These are phyloP conservation scores for Shiraia bambusicola DNA, from an alignment of 2,329 filamentous ascomycete species.

Conservation along the genomic window DNA sequence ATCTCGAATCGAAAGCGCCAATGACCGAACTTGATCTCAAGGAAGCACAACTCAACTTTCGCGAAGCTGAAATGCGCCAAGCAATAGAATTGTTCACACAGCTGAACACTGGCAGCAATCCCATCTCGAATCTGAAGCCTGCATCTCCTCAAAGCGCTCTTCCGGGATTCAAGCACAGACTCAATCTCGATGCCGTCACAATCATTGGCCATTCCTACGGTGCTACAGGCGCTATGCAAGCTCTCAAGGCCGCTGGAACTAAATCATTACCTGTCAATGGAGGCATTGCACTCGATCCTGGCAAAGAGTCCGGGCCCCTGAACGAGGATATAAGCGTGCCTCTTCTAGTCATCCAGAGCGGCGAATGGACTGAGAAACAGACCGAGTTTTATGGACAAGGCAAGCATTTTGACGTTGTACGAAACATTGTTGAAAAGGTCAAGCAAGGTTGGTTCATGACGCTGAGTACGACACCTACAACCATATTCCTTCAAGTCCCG, in stretches of 20 bases:
- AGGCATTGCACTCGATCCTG: slow-evolving; percentile 65
- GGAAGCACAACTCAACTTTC: slow-evolving; percentile 46
- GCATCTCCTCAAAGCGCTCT: slow-evolving; percentile 50
- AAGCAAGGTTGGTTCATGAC: slow-evolving; percentile 52
- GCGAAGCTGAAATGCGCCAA: slow-evolving; percentile 50
- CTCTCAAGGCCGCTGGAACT: slow-evolving; percentile 54
- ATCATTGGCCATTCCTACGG: slow-evolving; percentile 67
- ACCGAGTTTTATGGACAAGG: slow-evolving; percentile 61
- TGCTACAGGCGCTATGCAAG: slow-evolving; percentile 63
- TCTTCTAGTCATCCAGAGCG: slow-evolving; percentile 63
- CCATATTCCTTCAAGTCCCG: neutral
- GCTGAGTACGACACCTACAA: slow-evolving; percentile 28
- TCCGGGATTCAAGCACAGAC: slow-evolving; percentile 53
- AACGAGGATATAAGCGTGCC: slow-evolving; percentile 62
- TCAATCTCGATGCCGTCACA: slow-evolving; percentile 58
- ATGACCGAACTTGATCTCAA: slow-evolving; percentile 43
- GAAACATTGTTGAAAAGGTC: slow-evolving; percentile 55
- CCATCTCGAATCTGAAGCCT: slow-evolving; percentile 48
- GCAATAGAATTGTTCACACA: slow-evolving; percentile 45
- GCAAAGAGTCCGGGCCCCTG: slow-evolving; percentile 63
- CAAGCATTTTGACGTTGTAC: slow-evolving; percentile 65
- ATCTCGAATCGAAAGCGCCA: slow-evolving; percentile 37
- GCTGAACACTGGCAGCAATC: slow-evolving; percentile 43
- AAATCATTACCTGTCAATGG: slow-evolving; percentile 54
- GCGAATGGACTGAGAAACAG: slow-evolving; percentile 62